Base-by-base conservation (phyloP, 352 stramenopile species). In the Phytopythium ostracodes region DNA sequence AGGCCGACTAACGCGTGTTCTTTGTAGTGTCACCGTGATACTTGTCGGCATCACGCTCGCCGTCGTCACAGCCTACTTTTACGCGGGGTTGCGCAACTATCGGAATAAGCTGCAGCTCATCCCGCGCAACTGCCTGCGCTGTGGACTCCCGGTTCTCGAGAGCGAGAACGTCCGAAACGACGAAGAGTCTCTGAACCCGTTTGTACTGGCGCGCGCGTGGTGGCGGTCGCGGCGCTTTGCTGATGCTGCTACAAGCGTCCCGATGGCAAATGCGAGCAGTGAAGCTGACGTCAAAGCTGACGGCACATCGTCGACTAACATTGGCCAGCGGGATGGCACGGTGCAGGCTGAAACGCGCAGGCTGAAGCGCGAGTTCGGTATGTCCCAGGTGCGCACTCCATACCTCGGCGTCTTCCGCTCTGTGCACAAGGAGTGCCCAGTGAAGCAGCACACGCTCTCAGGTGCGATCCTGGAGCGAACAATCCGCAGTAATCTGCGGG, bases 321-420 rank as follows among this genome's bases (percentile, higher is more conserved):
- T 42, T 22, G 55, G 44, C 20, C 40, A 62, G 15, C 4, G 27
- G 8, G 35, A 47, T 40, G 5, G 56, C n/a, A 31, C 64, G 58
- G 40, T 58, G 4, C 22, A 63, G 5, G 64, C 73, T 1, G 73
- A 87, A 38, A 65, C 65, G 18, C 72, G 79, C 15, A 47, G 64
- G 1, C 36, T 92, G 44, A 88, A 92, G 68, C 73, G 81, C 29
- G 77, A 89, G 56, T 75, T 82, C 44, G 83, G 83, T 4, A 92
- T 89, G 77, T 92, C 81, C 8, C 81, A 89, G 62, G 77, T 92
- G 9, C 73, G 76, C 31, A 92, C 83, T 0, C 79, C 82, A 1
- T 83, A 88, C 40, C 64, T 92, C 9, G 77, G 81, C 2, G 65
- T 91, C 51, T 92, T 88, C 50, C 71, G 72, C 4, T 90, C 83